Evolutionary conservation across 2,329 filamentous ascomycete species (phyloP).

Genomic region (Beauveria asiatica): DNA sequence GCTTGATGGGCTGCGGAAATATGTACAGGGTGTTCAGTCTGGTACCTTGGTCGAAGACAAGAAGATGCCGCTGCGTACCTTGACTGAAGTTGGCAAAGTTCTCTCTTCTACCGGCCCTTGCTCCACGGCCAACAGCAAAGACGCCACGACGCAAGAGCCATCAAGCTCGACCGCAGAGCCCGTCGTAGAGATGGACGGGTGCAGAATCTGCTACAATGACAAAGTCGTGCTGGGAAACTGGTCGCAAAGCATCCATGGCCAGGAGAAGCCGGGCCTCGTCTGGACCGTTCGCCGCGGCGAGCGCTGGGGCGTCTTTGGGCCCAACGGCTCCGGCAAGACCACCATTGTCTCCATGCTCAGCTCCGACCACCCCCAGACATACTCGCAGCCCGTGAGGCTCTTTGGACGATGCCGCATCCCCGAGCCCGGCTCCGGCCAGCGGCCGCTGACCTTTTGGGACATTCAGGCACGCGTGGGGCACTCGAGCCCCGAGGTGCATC

Average conservation of each 20-base stretch:
- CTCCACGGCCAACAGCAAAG: conserved; percentile 8
- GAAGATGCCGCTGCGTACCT: conserved; percentile 37
- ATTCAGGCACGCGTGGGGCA: conserved; percentile 86
- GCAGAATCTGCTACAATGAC: conserved; percentile 69
- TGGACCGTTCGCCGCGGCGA: conserved; percentile 81
- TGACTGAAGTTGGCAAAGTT: conserved; percentile 41
- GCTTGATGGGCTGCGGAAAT: conserved; percentile 41
- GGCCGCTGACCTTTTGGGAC: conserved; percentile 84
- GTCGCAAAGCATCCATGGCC: conserved; percentile 45
- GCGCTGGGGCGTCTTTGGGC: conserved; percentile 86
- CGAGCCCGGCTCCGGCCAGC: conserved; percentile 52
- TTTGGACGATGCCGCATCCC: conserved; percentile 79
- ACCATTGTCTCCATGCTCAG: conserved; percentile 87
- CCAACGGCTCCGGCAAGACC: conserved; percentile 93
- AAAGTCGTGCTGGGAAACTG: conserved; percentile 76
- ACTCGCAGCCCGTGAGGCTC: conserved; percentile 76
- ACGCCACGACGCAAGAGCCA: conserved; percentile 12
- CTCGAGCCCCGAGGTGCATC: conserved; percentile 87
- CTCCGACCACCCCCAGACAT: conserved; percentile 92
- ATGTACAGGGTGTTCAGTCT: conserved; percentile 37
- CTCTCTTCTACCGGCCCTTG: conserved; percentile 21
- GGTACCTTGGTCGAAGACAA: conserved; percentile 38
- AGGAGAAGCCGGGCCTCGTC: conserved; percentile 54
- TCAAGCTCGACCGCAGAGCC: conserved; percentile 46
- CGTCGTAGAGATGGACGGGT: conserved; percentile 80